Conservation (phyloP, 1,139 yeast species). For the Geotrichum restrictum region DNA sequence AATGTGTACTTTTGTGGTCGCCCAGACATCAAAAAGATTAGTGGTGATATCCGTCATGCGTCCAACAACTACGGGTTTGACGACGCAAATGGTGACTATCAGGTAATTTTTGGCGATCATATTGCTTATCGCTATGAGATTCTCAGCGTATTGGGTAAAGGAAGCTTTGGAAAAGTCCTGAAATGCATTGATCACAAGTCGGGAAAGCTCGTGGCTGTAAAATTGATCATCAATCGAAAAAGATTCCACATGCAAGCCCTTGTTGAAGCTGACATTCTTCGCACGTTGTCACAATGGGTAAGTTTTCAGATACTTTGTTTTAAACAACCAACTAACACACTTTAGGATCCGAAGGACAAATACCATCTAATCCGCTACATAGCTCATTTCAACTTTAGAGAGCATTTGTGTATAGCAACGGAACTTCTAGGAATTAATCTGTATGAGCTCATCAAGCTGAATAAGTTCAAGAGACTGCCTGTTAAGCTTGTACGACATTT, state of each 20-base stretch:
- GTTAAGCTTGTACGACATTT: conserved; percentile 49
- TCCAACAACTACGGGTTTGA: conserved; percentile 65
- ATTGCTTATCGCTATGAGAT: conserved; percentile 72
- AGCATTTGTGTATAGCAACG: conserved; percentile 78
- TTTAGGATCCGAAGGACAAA: conserved; percentile 44
- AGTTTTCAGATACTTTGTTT: background rate
- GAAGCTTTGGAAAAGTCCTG: conserved; percentile 80
- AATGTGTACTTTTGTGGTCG: conserved; percentile 43
- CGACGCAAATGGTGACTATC: conserved; percentile 63
- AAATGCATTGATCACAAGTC: conserved; percentile 66
- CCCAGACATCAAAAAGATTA: conserved; percentile 29
- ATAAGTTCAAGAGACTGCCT: conserved; percentile 59
- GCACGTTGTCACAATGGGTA: conserved; percentile 42
- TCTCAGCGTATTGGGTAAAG: conserved; percentile 59
- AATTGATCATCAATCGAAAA: conserved; percentile 69
- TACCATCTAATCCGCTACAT: conserved; percentile 52
- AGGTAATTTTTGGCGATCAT: conserved; percentile 59
- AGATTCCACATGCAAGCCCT: conserved; percentile 76
- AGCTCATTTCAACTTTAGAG: conserved; percentile 74
- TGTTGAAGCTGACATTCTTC: conserved; percentile 68
- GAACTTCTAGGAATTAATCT: conserved; percentile 68
- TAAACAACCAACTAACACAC: background rate
- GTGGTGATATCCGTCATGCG: conserved; percentile 44
- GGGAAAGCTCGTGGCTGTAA: conserved; percentile 59
- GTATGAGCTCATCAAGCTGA: conserved; percentile 60